phyloP scores from a whole-genome alignment of 83 land plant genomes.

The Thuja plicata region DNA sequence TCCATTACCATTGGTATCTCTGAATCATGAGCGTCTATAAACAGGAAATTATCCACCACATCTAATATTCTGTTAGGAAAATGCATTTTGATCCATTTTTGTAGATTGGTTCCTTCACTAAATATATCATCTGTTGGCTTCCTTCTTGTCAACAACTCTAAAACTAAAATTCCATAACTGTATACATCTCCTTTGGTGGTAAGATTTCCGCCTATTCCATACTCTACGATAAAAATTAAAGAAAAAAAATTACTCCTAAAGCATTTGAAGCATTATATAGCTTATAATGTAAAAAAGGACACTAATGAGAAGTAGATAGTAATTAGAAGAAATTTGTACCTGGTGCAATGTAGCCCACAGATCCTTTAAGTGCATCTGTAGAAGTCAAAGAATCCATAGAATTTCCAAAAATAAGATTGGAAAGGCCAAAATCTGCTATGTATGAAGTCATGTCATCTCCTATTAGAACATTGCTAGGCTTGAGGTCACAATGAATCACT shows the following conservation, averaged over 20 bases:
- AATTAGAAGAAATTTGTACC: neutral
- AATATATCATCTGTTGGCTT: conserved; percentile 10
- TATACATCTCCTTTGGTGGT: conserved; percentile 17
- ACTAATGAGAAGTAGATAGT: neutral
- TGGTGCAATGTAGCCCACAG: neutral
- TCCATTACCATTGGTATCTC: neutral
- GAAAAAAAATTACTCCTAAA: neutral
- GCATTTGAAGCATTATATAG: neutral
- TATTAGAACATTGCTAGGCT: neutral
- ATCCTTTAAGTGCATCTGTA: neutral
- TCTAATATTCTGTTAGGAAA: neutral
- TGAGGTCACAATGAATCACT: conserved; percentile 2
- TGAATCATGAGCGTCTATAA: neutral
- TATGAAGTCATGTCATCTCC: neutral
- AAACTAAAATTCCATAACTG: conserved; percentile 14
- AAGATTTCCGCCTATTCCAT: neutral
- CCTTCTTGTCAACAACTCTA: conserved; percentile 8
- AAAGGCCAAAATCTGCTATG: neutral
- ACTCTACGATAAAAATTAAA: neutral
- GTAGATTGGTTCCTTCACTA: neutral
- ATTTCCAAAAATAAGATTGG: neutral
- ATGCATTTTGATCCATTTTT: neutral
- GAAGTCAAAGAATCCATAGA: neutral
- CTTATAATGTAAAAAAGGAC: neutral
- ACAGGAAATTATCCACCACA: neutral